phyloP scores from a whole-genome alignment of 257 asterid species.

The Solanum gandarillasii region DNA sequence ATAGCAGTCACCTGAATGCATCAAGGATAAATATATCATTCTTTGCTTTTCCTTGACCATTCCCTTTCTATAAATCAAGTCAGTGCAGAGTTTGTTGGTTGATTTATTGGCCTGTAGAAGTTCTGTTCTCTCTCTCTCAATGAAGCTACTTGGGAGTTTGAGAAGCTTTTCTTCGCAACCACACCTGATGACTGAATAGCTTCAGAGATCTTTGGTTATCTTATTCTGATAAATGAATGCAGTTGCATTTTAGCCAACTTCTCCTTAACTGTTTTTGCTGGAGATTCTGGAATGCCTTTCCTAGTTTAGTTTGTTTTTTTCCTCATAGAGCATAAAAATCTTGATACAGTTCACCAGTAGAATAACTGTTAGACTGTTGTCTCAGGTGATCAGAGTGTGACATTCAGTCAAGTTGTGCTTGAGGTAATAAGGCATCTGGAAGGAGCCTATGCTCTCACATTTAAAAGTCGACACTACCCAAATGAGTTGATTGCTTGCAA shows the following conservation, averaged over 20 bases:
- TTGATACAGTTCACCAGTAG: background rate
- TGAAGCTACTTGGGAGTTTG: background rate
- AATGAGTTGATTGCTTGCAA: constrained; percentile 94
- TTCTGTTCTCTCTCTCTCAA: background rate
- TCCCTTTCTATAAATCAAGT: background rate
- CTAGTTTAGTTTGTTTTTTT: background rate
- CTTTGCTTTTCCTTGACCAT: background rate
- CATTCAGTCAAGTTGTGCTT: constrained; percentile 92
- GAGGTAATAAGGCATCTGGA: constrained; percentile 98
- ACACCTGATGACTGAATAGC: background rate
- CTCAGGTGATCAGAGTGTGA: constrained; percentile 68
- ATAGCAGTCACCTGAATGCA: background rate
- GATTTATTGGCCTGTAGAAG: background rate
- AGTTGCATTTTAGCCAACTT: background rate
- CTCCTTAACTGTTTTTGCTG: background rate
- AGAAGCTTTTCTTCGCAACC: background rate
- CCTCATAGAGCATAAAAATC: background rate
- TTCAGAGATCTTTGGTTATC: background rate
- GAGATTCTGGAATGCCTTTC: background rate
- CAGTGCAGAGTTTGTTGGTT: background rate
- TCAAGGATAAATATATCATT: background rate
- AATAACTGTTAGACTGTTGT: background rate
- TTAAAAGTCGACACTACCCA: constrained; percentile 88
- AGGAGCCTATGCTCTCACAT: constrained; percentile 99
- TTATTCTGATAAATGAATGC: background rate